Evolutionary conservation across 164 flowering plant genomes (phyloP).

Genomic region (Protea cynaroides): DNA sequence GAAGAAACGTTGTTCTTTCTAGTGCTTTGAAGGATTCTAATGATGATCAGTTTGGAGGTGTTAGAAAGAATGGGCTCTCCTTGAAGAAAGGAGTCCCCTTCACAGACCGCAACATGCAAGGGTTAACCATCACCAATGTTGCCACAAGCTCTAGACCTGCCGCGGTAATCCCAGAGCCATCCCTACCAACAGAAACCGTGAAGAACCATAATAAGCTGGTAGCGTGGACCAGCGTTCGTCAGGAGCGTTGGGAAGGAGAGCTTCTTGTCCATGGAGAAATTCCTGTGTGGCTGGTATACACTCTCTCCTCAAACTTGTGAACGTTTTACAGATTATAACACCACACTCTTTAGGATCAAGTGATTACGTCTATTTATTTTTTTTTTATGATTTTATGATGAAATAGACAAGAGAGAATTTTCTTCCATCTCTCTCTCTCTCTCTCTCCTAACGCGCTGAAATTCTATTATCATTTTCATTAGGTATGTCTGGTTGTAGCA

Average conservation of each 20-base stretch:
- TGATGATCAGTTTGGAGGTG: neutral
- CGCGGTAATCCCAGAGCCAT: conserved; percentile 6
- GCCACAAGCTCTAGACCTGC: conserved; percentile 36
- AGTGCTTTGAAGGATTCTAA: conserved; percentile 9
- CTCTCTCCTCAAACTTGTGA: too few species aligned
- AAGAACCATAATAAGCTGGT: conserved; percentile 25
- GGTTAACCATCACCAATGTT: conserved; percentile 23
- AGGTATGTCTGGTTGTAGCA: too few species aligned
- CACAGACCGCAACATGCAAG: neutral
- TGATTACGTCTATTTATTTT: neutral
- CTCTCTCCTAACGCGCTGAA: neutral
- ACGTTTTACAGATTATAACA: neutral
- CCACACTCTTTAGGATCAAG: neutral
- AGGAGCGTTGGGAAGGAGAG: conserved; percentile 76
- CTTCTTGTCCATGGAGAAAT: conserved; percentile 54
- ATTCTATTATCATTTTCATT: too few species aligned
- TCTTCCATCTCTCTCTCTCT: neutral
- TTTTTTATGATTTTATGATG: neutral
- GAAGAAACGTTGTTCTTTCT: conserved; percentile 6
- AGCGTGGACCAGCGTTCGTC: conserved; percentile 68
- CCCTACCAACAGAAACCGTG: conserved; percentile 10
- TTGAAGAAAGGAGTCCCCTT: neutral
- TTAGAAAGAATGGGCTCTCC: neutral
- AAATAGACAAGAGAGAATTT: neutral
- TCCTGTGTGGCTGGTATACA: conserved; percentile 64